A percentile compares a stretch with the other conserved stretches of the same genome.
Evolutionary conservation across 371 early-diverging fungal genomes (phyloP).

Genomic region (Coemansia sp.): DNA sequence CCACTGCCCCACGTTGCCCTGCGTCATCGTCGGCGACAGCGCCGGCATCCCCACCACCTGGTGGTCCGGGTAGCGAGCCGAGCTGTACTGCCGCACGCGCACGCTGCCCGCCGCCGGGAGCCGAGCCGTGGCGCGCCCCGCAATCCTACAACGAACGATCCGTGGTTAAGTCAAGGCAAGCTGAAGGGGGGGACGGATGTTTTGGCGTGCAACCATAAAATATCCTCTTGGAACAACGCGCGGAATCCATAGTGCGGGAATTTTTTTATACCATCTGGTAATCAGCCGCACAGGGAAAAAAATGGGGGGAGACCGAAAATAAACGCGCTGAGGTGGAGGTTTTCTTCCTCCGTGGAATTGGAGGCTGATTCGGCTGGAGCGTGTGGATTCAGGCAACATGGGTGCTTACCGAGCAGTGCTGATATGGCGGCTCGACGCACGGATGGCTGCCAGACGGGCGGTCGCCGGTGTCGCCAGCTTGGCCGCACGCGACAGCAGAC

Average conservation of each 20-base stretch:
- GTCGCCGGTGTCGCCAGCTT: conserved; percentile 38
- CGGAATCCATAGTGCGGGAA: not conserved
- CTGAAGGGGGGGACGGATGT: no score
- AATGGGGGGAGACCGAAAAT: no score
- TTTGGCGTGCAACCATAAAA: no score
- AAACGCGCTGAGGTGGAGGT: no score
- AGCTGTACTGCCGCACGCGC: conserved; percentile 40
- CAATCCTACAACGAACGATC: not conserved
- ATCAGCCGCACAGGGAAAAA: no score
- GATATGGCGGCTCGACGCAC: conserved; percentile 36
- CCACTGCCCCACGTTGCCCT: conserved; percentile 95
- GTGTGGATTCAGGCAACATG: not conserved
- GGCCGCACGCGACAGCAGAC: conserved; percentile 42
- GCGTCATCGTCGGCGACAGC: conserved; percentile 98
- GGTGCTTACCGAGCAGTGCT: conserved; percentile 37
- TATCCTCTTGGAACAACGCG: no score
- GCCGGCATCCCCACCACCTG: conserved; percentile 96
- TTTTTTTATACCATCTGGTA: not conserved
- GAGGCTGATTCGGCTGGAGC: not conserved
- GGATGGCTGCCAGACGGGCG: conserved; percentile 30
- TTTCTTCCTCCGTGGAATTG: no score
- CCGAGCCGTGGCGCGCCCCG: not conserved
- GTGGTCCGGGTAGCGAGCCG: conserved; percentile 75
- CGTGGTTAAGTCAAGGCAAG: no score
- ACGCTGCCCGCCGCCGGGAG: conserved; percentile 13